phyloP scores from a whole-genome alignment of 225 moss, liverwort and hornwort species.

The Physcomitrium patens region DNA sequence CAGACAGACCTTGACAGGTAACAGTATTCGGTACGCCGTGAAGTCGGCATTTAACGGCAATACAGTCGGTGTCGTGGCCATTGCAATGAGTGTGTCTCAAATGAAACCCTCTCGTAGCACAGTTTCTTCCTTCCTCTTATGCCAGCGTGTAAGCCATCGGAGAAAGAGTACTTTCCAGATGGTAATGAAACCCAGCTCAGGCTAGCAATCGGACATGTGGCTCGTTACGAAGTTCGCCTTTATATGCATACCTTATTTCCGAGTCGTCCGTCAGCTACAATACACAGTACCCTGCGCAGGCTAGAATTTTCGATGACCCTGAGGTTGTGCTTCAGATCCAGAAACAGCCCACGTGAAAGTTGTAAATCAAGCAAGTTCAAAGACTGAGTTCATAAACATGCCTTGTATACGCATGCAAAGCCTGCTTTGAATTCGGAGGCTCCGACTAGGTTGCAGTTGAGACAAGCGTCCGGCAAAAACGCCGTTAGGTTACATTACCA shows the following conservation, averaged over 20 bases:
- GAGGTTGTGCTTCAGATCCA: neutral
- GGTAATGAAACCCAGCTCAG: neutral
- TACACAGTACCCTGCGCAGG: too few relatives aligned
- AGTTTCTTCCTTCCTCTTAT: neutral
- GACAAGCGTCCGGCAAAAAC: too few relatives aligned
- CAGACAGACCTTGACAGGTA: constrained; percentile 43
- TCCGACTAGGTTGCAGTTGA: too few relatives aligned
- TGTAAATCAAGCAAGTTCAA: neutral
- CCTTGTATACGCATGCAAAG: too few relatives aligned
- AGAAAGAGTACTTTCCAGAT: neutral
- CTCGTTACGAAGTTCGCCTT: neutral
- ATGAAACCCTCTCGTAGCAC: neutral
- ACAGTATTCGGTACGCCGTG: constrained; percentile 48
- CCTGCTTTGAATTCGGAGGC: too few relatives aligned
- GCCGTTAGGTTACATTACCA: too few relatives aligned
- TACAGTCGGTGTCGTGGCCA: constrained; percentile 48
- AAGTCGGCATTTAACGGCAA: constrained; percentile 49
- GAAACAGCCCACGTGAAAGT: neutral
- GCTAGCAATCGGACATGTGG: neutral
- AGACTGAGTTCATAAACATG: too few relatives aligned
- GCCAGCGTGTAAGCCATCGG: too few relatives aligned
- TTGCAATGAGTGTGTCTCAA: neutral
- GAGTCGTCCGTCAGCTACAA: too few relatives aligned
- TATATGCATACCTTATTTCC: neutral
- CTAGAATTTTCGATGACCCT: neutral